Evolutionary conservation across 257 asterid genomes (phyloP), one percentile per base, ranked within the genome.

Genomic region (Solanum chiquidenum): DNA sequence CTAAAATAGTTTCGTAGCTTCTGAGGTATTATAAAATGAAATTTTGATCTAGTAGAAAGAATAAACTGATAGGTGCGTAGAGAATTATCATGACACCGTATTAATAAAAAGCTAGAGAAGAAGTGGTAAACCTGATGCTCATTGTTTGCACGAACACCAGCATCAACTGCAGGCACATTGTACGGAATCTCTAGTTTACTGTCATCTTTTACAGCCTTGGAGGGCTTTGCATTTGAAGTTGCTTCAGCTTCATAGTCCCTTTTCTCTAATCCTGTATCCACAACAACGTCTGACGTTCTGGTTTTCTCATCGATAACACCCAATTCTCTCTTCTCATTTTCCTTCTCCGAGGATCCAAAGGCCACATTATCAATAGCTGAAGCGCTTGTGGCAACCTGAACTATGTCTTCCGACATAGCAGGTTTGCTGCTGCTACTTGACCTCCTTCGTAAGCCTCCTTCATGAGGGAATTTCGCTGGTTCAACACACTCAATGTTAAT

Each of bases 381-480:
- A 87, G 52, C 29, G 14, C 37, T 62, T 7, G 46, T 37, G 35
- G 60, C 68, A 0, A 35, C 69, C 23, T 34, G 84, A 75, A 16
- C 29, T 33, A 40, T 69, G 44, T 33, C 64, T 4, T 66, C 83
- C 0, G 64, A 84, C 27, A 34, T 66, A 84, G 72, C 49, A 60
- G 76, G n/a, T 18, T 33, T 46, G 66, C 88, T 89, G 89, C 90
- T 66, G 74, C 89, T 87, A 72, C 37, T 83, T 9, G 92, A 91
- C 88, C 93, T 88, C 77, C 87, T 87, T 3, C 87, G 91, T 4
- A 91, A 87, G 55, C 91, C 88, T 86, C 94, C 93, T 89, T 89
- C 62, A 31, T 23, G 87, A 80, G 12, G 49, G 29, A 10, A 73
- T 35, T 1, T 73, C 20, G 0, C 5, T 5, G 82, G 31, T 35